Conservation (phyloP, 306 rosid genomes). For the Fragaria ananassa region DNA sequence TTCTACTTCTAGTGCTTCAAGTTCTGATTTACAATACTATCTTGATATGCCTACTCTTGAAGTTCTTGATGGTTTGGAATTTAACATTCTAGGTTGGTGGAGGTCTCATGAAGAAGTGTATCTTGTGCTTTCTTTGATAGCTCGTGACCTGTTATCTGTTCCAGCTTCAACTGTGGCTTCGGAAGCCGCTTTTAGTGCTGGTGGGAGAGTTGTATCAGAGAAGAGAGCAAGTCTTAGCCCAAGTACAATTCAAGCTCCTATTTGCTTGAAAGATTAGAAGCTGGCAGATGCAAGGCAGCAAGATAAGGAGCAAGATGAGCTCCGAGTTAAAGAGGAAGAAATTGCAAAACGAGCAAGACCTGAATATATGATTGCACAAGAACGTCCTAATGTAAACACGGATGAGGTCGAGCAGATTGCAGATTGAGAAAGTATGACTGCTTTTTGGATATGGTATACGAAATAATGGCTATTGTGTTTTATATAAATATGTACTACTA, state of each 20-base stretch:
- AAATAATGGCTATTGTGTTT: too few species aligned
- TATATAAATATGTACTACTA: too few species aligned
- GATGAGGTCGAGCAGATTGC: too few species aligned
- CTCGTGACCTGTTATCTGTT: constrained; percentile 18
- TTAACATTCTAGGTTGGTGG: constrained; percentile 27
- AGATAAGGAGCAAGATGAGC: background rate
- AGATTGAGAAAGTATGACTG: too few species aligned
- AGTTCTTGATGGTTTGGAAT: background rate
- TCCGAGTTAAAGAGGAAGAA: background rate
- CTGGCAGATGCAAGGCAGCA: background rate
- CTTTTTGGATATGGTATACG: too few species aligned
- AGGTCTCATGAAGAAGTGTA: constrained; percentile 18
- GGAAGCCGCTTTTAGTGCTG: background rate
- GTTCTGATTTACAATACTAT: background rate
- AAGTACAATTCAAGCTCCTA: constrained; percentile 12
- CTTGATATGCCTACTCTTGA: background rate
- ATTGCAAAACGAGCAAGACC: background rate
- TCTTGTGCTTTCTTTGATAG: constrained; percentile 22
- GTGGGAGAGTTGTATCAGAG: constrained; percentile 1
- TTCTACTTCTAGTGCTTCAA: background rate
- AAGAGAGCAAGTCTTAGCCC: background rate
- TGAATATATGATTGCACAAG: background rate
- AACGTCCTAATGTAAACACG: background rate
- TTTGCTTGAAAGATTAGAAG: constrained; percentile 21
- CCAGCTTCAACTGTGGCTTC: constrained; percentile 23